phyloP scores from a whole-genome alignment of 2,329 filamentous ascomycete genomes.

The Incumbomyces lentus region DNA sequence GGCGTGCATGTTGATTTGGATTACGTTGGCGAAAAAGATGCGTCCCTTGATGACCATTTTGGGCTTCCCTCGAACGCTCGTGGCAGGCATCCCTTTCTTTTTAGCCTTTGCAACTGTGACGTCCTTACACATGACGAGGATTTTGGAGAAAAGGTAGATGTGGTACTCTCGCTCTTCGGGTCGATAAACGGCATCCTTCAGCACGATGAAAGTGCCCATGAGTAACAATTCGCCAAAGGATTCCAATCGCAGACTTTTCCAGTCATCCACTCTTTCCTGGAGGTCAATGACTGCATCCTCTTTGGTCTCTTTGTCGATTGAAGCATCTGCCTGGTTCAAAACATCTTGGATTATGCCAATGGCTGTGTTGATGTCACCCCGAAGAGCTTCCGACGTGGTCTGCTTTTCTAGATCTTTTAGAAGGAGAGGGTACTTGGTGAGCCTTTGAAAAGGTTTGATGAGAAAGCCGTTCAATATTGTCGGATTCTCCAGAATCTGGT shows the following conservation, averaged over 20 bases:
- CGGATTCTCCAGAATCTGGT: constrained; percentile 71
- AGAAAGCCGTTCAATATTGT: constrained; percentile 86
- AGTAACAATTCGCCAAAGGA: constrained; percentile 83
- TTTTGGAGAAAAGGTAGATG: constrained; percentile 93
- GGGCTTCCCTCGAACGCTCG: constrained; percentile 58
- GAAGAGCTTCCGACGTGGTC: constrained; percentile 59
- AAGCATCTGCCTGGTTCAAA: constrained; percentile 75
- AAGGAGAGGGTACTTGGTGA: constrained; percentile 88
- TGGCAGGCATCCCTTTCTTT: constrained; percentile 55
- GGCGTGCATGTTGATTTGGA: constrained; percentile 75
- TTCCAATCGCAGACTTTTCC: constrained; percentile 86
- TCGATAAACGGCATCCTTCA: constrained; percentile 48
- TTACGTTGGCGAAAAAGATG: constrained; percentile 99
- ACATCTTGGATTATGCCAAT: constrained; percentile 75
- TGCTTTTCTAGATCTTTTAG: constrained; percentile 86
- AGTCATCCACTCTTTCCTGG: constrained; percentile 77
- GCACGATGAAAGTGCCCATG: constrained; percentile 81
- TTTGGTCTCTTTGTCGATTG: constrained; percentile 77
- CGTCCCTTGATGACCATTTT: constrained; percentile 84
- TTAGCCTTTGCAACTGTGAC: constrained; percentile 73
- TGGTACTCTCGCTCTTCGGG: constrained; percentile 58
- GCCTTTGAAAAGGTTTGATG: constrained; percentile 88
- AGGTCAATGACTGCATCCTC: constrained; percentile 77
- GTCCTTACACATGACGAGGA: constrained; percentile 94
- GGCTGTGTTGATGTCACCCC: constrained; percentile 62